phyloP scores from a whole-genome alignment of 257 asterid species.

The Pogostemon cablin region DNA sequence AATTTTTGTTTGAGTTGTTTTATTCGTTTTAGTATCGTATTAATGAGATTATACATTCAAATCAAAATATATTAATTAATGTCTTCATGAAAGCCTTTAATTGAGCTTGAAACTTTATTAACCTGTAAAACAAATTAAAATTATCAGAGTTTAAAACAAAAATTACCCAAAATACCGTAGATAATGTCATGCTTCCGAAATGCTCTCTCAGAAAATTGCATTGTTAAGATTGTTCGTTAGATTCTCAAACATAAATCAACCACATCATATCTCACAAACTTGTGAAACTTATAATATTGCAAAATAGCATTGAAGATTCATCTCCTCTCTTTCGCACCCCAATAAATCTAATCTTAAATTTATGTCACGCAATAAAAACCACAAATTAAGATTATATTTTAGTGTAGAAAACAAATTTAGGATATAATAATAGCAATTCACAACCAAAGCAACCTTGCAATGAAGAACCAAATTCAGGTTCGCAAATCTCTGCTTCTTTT shows the following conservation, averaged over 20 bases:
- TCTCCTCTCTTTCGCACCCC: background rate
- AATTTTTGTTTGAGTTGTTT: background rate
- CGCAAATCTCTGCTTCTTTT: background rate
- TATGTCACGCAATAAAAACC: background rate
- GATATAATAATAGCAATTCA: background rate
- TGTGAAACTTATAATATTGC: background rate
- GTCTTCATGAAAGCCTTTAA: background rate
- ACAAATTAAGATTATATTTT: background rate
- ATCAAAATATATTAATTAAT: background rate
- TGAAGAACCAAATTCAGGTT: conserved; percentile 14
- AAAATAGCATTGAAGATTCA: background rate
- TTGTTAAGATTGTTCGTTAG: too few relatives aligned
- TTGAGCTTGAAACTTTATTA: background rate
- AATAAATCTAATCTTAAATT: background rate
- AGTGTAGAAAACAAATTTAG: background rate
- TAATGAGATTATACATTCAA: background rate
- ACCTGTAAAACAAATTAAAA: background rate
- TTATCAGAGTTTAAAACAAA: background rate
- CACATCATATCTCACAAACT: background rate
- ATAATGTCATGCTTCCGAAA: too few relatives aligned
- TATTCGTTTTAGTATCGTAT: background rate
- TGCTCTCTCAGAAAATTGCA: too few relatives aligned
- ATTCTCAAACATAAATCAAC: background rate
- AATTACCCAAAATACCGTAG: too few relatives aligned
- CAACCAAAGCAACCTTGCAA: conserved; percentile 7